Base-by-base conservation (phyloP, 345 rosid genomes). In the Sisymbrium altissimum region DNA sequence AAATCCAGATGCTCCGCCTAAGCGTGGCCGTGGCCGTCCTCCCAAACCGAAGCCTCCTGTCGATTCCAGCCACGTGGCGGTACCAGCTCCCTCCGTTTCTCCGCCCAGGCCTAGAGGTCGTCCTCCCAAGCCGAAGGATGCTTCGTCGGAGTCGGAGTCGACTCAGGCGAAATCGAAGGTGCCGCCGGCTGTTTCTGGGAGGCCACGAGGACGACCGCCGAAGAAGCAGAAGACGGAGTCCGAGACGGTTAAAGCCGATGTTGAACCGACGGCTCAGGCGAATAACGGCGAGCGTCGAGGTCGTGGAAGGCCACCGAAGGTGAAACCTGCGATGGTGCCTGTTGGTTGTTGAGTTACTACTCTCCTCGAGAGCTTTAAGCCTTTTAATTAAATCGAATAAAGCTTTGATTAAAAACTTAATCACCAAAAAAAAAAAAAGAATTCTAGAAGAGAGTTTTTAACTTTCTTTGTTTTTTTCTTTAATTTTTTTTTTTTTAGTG, bases 1-100 rank as follows among this genome's bases (percentile, higher is more conserved):
- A 0, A 83, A 86, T 78, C 93, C 90, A 0, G 70, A 82, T 52
- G 87, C 90, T n/a, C 96, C 96, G 0, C 90, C 95, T 3, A 91
- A 84, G 79, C 81, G 98, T 23, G 96, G 97, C 38, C 95, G 97
- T 4, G 95, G 98, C 44, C 91, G 97, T 27, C 98, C 98, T 3
- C 93, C 97, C 0, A 94, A 91, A 76, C 80, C 91, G 0, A 89
- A 84, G 69, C 68, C 8, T 0, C 75, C 23, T 1, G 33, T 7
- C 4, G 68, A 60, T 40, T 8, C 73, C 0, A 74, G 55, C 52
- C 13, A 74, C 29, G 73, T 18, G 33, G 35, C 56, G 21, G 44
- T 84, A 0, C 2, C 73, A 0, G 86, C 84, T 3, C 74, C 81
- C 0, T 81, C 84, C 0, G 18, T 67, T 4, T 83, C 58, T 12